Evolutionary conservation across 2,329 filamentous ascomycete genomes (phyloP), one percentile per base, ranked within the genome.

Genomic region (Colletotrichum gigasporum): DNA sequence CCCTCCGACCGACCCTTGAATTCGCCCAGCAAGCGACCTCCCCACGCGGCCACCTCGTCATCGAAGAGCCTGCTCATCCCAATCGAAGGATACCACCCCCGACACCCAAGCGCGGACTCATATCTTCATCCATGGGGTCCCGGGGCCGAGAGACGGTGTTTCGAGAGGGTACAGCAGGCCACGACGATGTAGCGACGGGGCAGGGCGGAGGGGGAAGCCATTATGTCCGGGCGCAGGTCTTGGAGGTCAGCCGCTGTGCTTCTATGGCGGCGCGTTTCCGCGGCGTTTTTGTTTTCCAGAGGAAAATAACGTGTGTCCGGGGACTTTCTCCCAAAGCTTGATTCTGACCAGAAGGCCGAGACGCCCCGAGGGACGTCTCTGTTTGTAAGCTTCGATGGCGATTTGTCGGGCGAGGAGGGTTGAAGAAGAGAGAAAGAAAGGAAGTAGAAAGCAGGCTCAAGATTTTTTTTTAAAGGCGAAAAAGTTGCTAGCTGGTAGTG

Each of bases 211-310:
- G 68, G 58, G 72, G 69, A 67, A 70, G 65, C 71, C 72, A 70
- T 67, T 55, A 68, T 76, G 75, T 75, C 77, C 79, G 81, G 80
- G 81, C 81, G 81, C 82, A 82, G 82, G 82, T 82, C 81, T 84
- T 86, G 83, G 85, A 88, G 88, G 87, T 93, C 81, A 94, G 91
- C 93, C 93, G 92, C 94, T 84, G 86, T 94, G 94, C 94, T 97
- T 97, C 90, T 97, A 94, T 97, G 95, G 94, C 94, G 94, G 93
- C 93, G 94, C 93, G 92, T 97, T 97, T 96, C 93, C 93, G 93
- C 94, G 87, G 79, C 82, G 78, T 74, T 74, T 65, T 24, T 32
- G 12, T 34, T 62, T 75, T 74, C 71, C 69, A 70, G 76, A 75
- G 72, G 68, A 71, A 73, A 85, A 86, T 55, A 65, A 65, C 62